Percentiles rank a stretch among this genome's conserved stretches.
Conservation (phyloP, 1,284 basidiomycete species). For the Apiotrichum mycotoxinovorans region DNA sequence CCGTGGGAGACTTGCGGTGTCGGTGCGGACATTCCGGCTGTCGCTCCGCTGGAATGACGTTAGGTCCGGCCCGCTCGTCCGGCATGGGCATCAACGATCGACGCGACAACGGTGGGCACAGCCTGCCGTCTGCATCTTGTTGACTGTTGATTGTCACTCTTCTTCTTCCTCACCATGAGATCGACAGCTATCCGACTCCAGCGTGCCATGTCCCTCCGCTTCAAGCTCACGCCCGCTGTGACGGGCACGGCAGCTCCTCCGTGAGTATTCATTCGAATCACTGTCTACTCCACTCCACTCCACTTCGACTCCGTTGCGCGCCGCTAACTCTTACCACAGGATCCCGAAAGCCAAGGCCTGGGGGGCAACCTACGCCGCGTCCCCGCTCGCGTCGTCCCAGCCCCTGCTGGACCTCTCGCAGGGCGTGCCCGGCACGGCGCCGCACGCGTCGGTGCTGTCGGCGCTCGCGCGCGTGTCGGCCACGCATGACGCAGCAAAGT, state of each 20-base stretch:
- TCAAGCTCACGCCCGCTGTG: constrained; percentile 32
- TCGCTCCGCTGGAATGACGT: no score
- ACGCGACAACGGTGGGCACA: no score
- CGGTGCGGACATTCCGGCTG: no score
- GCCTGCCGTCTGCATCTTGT: no score
- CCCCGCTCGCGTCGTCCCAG: constrained; percentile 56
- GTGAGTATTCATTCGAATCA: background rate
- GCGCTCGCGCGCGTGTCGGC: constrained; percentile 56
- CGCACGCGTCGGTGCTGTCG: constrained; percentile 57
- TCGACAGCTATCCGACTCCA: background rate
- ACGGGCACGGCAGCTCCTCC: constrained; percentile 31
- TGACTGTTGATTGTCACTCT: no score
- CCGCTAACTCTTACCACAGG: constrained; percentile 48
- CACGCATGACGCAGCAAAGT: constrained; percentile 56
- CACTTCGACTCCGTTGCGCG: background rate
- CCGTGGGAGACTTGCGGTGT: no score
- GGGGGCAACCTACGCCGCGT: constrained; percentile 63
- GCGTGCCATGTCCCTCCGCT: constrained; percentile 6
- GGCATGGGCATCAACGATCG: background rate
- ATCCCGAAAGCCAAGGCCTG: constrained; percentile 68
- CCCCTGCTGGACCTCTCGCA: constrained; percentile 74
- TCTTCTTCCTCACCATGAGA: no score
- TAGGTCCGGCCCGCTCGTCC: background rate
- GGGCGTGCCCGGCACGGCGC: constrained; percentile 63
- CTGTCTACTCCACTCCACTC: background rate